Evolutionary conservation across 352 stramenopile genomes (phyloP).

Genomic region (Globisporangium iwayamae): DNA sequence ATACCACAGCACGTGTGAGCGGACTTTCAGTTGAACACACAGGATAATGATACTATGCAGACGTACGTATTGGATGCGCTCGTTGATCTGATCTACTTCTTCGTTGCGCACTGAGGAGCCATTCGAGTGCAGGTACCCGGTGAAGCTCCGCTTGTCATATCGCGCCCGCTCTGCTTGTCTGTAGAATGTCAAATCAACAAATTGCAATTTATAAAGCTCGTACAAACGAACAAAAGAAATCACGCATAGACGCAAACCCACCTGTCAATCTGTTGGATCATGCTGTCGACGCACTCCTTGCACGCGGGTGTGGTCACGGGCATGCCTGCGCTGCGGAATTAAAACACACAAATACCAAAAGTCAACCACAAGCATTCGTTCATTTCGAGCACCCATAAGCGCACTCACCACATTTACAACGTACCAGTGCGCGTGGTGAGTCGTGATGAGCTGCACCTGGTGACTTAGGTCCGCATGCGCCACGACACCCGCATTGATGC

Average conservation of each 20-base stretch:
- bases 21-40: no score
- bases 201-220: background rate
- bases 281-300: conserved; percentile 72
- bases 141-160: conserved; percentile 68
- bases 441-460: conserved; percentile 66
- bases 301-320: conserved; percentile 64
- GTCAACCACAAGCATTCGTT: background rate
- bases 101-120: conserved; percentile 43
- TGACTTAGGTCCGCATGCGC: conserved; percentile 74
- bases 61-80: conserved; percentile 74
- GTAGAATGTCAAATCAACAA: background rate
- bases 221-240: background rate
- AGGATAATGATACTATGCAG: background rate
- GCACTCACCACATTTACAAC: background rate
- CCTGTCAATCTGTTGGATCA: conserved; percentile 71
- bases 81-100: conserved; percentile 59
- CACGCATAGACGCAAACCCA: conserved; percentile 11
- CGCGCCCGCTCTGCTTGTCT: conserved; percentile 67
- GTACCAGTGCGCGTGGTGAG: conserved; percentile 69
- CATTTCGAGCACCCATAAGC: background rate
- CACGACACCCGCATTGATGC: conserved; percentile 47
- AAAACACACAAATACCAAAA: background rate
- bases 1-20: no score
- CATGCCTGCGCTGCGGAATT: conserved; percentile 42
- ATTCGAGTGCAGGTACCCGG: conserved; percentile 53